A percentile compares a stretch with the other conserved stretches of the same genome.
phyloP scores from a whole-genome alignment of 2,329 filamentous ascomycete genomes.

The Colletotrichum tamarilloi region DNA sequence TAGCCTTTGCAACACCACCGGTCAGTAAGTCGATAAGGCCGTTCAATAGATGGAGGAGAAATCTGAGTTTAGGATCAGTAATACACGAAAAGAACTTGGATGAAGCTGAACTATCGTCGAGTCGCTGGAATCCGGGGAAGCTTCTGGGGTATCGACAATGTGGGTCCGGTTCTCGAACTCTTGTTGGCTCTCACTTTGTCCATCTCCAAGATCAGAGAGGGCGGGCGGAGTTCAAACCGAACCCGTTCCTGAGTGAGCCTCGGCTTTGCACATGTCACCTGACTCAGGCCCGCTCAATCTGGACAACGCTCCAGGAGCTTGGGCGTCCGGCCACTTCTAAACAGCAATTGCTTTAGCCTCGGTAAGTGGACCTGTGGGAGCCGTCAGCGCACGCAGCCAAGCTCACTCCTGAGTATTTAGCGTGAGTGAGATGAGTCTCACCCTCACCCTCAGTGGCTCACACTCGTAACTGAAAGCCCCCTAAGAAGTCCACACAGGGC shows the following conservation, averaged over 20 bases:
- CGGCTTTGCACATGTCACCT: background rate
- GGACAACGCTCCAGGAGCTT: background rate
- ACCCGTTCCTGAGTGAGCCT: background rate
- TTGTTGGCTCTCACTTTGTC: background rate
- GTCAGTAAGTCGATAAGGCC: background rate
- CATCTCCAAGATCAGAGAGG: background rate
- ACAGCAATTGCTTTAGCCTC: background rate
- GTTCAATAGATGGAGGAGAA: background rate
- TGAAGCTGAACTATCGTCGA: background rate
- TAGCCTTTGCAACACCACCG: background rate
- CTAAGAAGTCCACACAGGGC: background rate
- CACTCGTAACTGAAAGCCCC: background rate
- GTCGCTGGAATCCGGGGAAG: slow-evolving; percentile 5
- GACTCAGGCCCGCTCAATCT: background rate
- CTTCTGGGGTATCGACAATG: background rate
- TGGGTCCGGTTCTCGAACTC: background rate
- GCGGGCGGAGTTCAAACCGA: background rate
- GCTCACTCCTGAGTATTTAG: background rate
- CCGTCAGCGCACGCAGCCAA: background rate
- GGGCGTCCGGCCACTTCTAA: background rate
- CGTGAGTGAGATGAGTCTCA: background rate
- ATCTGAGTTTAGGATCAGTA: background rate
- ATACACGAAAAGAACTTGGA: background rate
- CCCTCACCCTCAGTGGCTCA: background rate
- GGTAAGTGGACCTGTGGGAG: background rate